Conservation (phyloP, 2,329 filamentous ascomycete species). For the Aspergillus carbonarius region DNA sequence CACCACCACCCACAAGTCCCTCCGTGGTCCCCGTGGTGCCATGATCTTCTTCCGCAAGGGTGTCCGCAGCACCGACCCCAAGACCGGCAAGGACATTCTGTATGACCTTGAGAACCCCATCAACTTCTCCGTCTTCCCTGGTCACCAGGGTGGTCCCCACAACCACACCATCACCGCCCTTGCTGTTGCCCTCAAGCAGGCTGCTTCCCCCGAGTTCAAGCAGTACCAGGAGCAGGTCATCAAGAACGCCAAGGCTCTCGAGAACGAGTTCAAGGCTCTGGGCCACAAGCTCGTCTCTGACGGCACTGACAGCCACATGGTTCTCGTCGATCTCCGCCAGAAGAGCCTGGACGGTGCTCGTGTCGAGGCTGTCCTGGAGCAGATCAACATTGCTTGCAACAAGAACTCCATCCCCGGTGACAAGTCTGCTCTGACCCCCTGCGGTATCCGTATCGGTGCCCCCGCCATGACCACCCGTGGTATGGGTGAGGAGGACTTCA, state of each 20-base stretch:
- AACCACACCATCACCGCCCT: conserved; percentile 99
- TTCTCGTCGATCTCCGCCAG: conserved; percentile 87
- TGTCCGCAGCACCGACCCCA: conserved; percentile 75
- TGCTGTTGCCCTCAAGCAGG: conserved; percentile 91
- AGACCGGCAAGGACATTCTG: conserved; percentile 79
- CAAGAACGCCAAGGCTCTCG: conserved; percentile 85
- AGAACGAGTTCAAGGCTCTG: conserved; percentile 65
- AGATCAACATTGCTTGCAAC: conserved; percentile 99
- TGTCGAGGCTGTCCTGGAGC: conserved; percentile 92
- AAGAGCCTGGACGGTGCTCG: conserved; percentile 85
- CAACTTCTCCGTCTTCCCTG: conserved; percentile 95
- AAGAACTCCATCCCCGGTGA: conserved; percentile 99
- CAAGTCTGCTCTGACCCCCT: conserved; percentile 92
- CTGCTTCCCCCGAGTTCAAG: conserved; percentile 83
- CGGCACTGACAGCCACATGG: conserved; percentile 96
- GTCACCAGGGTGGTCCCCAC: conserved; percentile 95
- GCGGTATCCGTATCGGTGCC: conserved; percentile 92
- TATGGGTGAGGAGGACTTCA: conserved; percentile 89
- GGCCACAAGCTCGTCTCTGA: conserved; percentile 89
- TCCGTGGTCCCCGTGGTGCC: conserved; percentile 89
- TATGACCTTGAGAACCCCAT: conserved; percentile 93
- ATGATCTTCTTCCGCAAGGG: conserved; percentile 99
- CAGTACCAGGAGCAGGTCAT: conserved; percentile 89
- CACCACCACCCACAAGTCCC: conserved; percentile 96
- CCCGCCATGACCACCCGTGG: conserved; percentile 97